Percentiles rank a stretch among this genome's conserved stretches.
Evolutionary conservation across 2,329 filamentous ascomycete species (phyloP).

Genomic region (Cladophialophora exuberans): DNA sequence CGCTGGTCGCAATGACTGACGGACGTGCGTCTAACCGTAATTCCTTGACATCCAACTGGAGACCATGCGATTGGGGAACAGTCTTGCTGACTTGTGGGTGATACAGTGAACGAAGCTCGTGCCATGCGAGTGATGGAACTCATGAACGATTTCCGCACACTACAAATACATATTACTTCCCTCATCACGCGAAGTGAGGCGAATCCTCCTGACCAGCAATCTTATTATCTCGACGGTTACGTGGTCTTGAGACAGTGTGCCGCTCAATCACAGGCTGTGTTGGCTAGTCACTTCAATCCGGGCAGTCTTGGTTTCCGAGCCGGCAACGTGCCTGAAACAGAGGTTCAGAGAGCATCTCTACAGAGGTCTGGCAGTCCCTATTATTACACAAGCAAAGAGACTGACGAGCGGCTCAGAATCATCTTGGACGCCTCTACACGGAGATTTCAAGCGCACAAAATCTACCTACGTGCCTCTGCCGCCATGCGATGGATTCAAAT

Average conservation of each 20-base stretch:
- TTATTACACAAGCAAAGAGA: neutral
- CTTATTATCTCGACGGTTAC: conserved; percentile 62
- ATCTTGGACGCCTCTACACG: conserved; percentile 63
- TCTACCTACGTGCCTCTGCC: conserved; percentile 62
- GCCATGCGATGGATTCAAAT: conserved; percentile 62
- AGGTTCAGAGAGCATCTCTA: conserved; percentile 60
- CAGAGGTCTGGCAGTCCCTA: conserved; percentile 49
- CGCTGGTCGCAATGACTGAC: conserved; percentile 29
- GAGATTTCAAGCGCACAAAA: conserved; percentile 64
- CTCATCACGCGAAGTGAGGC: conserved; percentile 51
- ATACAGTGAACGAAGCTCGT: conserved; percentile 64
- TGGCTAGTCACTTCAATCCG: conserved; percentile 56
- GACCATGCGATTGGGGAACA: neutral
- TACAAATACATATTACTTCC: conserved; percentile 59
- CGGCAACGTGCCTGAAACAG: conserved; percentile 46
- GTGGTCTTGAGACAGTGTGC: conserved; percentile 60
- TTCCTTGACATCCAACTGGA: conserved; percentile 9
- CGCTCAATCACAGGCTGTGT: conserved; percentile 57
- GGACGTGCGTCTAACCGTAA: conserved; percentile 30
- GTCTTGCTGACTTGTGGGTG: conserved; percentile 17
- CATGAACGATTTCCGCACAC: conserved; percentile 65
- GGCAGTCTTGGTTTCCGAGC: conserved; percentile 41
- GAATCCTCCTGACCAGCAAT: conserved; percentile 55
- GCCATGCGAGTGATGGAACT: conserved; percentile 66
- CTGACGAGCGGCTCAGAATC: conserved; percentile 50